Evolutionary conservation across 2,329 filamentous ascomycete genomes (phyloP).

Genomic region (Nigrospora sphaerica): DNA sequence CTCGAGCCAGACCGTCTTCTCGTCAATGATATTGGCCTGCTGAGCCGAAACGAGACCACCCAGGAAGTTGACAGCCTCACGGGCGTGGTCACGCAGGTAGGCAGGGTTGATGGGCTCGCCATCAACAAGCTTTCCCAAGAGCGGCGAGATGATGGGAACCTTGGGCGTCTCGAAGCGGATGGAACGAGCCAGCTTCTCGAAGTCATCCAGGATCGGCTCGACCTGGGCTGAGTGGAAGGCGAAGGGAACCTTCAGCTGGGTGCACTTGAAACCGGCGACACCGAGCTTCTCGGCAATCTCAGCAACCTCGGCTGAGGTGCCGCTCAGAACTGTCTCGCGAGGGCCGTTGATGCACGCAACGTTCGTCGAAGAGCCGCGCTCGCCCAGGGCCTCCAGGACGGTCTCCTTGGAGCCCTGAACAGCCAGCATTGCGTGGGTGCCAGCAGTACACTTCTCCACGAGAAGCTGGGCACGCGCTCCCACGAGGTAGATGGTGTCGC

Average conservation of each 20-base stretch:
- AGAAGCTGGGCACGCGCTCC: constrained; percentile 61
- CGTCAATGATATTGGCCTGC: constrained; percentile 50
- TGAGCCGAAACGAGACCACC: constrained; percentile 53
- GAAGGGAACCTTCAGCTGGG: constrained; percentile 57
- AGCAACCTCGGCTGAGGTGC: constrained; percentile 31
- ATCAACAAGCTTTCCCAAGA: constrained; percentile 55
- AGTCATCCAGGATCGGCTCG: constrained; percentile 54
- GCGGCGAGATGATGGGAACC: constrained; percentile 61
- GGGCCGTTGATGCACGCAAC: constrained; percentile 71
- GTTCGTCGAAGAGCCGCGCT: constrained; percentile 31
- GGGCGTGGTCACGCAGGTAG: constrained; percentile 59
- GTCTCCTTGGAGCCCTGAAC: constrained; percentile 41
- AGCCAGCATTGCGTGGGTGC: constrained; percentile 55
- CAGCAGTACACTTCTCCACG: constrained; percentile 54
- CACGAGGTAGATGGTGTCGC: constrained; percentile 66
- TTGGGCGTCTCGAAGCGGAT: constrained; percentile 49
- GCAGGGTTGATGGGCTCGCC: constrained; percentile 47
- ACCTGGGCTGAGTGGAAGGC: constrained; percentile 62
- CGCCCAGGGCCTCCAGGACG: constrained; percentile 44
- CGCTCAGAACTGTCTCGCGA: constrained; percentile 67
- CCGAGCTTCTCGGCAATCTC: constrained; percentile 32
- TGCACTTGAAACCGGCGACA: constrained; percentile 49
- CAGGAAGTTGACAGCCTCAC: constrained; percentile 64
- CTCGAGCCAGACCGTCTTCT: constrained; percentile 65
- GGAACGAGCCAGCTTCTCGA: constrained; percentile 44